Conservation (phyloP, 306 rosid species). For the Trifolium dubium region DNA sequence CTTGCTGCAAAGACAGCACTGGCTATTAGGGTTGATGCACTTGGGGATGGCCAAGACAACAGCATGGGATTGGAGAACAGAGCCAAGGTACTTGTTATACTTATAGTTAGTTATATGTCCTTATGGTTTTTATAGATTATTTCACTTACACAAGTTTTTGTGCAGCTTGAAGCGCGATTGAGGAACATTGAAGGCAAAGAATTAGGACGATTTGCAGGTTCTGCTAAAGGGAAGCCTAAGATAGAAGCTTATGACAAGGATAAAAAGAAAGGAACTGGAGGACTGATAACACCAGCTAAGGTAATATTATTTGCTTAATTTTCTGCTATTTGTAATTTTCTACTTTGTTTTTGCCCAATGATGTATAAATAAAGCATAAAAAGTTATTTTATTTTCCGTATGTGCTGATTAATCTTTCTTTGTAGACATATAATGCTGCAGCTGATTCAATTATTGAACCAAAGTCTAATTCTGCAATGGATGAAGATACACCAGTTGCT, state of each 20-base stretch:
- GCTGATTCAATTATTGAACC: slow-evolving; percentile 73
- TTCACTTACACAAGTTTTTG: slow-evolving; percentile 13
- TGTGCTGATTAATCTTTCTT: slow-evolving; percentile 19
- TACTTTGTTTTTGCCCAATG: too few species aligned
- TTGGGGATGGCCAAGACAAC: slow-evolving; percentile 80
- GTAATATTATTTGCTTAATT: slow-evolving; percentile 44
- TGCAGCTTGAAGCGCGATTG: slow-evolving; percentile 77
- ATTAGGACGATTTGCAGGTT: slow-evolving; percentile 79
- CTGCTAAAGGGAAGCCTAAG: slow-evolving; percentile 90
- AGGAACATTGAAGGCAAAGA: slow-evolving; percentile 90
- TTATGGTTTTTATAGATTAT: not conserved
- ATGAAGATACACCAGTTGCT: slow-evolving; percentile 48
- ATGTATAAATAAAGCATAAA: too few species aligned
- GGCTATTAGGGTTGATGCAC: slow-evolving; percentile 87
- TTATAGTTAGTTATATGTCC: not conserved
- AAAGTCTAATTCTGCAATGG: slow-evolving; percentile 39
- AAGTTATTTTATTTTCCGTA: not conserved
- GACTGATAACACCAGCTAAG: slow-evolving; percentile 83
- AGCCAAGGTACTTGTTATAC: slow-evolving; percentile 60
- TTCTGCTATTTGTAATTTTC: not conserved
- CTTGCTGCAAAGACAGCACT: slow-evolving; percentile 87
- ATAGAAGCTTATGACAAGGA: slow-evolving; percentile 93
- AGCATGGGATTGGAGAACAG: slow-evolving; percentile 84
- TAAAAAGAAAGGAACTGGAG: slow-evolving; percentile 79
- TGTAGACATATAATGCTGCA: slow-evolving; percentile 82